These are phyloP conservation scores for Erigeron canadensis DNA, from an alignment of 129 eudicot genomes.

Conservation along the genomic window DNA sequence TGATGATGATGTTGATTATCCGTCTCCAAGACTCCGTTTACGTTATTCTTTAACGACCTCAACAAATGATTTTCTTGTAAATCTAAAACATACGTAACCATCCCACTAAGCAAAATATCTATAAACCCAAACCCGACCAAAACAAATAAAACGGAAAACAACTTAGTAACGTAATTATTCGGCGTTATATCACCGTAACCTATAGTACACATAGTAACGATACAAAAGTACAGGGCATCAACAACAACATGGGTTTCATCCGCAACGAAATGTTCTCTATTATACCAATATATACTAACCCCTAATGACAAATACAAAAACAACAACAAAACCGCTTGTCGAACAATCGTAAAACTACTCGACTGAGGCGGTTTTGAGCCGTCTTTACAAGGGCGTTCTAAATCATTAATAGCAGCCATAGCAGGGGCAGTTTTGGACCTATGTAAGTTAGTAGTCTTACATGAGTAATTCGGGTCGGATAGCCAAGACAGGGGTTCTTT, in stretches of 20 bases:
- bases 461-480: conserved; percentile 51
- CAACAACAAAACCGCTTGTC: conserved; percentile 67
- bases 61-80: conserved; percentile 84
- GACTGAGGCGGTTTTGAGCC: conserved; percentile 46
- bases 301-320: conserved; percentile 68
- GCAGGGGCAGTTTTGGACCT: conserved; percentile 97
- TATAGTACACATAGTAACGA: conserved; percentile 96
- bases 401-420: conserved; percentile 78
- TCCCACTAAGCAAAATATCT: conserved; percentile 86
- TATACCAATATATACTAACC: conserved; percentile 66
- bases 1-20: conserved; percentile 14
- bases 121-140: conserved; percentile 89
- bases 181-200: conserved; percentile 98
- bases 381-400: conserved; percentile 17
- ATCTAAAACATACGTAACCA: conserved; percentile 93
- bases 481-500: conserved; percentile 49
- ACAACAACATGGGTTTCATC: conserved; percentile 78
- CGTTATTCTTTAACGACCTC: conserved; percentile 39
- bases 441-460: conserved; percentile 61
- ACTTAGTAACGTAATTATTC: conserved; percentile 49
- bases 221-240: conserved; percentile 91
- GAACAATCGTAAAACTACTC: conserved; percentile 42
- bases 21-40: conserved; percentile 10
- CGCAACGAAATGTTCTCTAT: conserved; percentile 54
- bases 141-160: conserved; percentile 83